Percentiles rank a stretch among this genome's conserved stretches.
phyloP scores from a whole-genome alignment of 2,329 filamentous ascomycete genomes.

The Stagonosporopsis cucurbitacearum region DNA sequence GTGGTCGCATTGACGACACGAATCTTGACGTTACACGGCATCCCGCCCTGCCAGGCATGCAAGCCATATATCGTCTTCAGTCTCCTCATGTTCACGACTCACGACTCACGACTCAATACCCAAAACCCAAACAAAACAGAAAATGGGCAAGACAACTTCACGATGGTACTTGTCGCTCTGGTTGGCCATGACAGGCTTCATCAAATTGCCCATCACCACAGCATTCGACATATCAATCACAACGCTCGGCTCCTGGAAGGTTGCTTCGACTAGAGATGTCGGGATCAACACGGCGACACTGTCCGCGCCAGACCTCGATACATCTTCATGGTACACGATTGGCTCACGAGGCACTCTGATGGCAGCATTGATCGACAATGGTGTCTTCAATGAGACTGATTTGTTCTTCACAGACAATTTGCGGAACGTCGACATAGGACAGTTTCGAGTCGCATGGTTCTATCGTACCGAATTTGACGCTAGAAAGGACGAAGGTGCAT shows the following conservation, averaged over 20 bases:
- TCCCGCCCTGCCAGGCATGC: slow-evolving; percentile 5
- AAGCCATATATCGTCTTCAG: slow-evolving; percentile 5
- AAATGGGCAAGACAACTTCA: neutral
- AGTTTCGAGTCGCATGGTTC: slow-evolving; percentile 64
- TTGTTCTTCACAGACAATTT: slow-evolving; percentile 65
- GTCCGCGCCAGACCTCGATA: slow-evolving; percentile 45
- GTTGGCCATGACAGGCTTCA: slow-evolving; percentile 2
- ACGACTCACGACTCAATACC: too few species aligned
- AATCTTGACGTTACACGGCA: slow-evolving; percentile 9
- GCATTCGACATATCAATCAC: slow-evolving; percentile 13
- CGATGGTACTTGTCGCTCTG: slow-evolving; percentile 1
- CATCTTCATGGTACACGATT: slow-evolving; percentile 60
- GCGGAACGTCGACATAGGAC: slow-evolving; percentile 52
- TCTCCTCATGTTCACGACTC: neutral
- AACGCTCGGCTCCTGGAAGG: slow-evolving; percentile 31
- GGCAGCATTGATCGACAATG: slow-evolving; percentile 62
- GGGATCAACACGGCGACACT: slow-evolving; percentile 28
- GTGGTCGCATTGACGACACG: slow-evolving; percentile 6
- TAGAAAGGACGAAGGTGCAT: slow-evolving; percentile 5
- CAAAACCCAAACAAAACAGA: neutral
- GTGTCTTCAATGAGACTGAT: slow-evolving; percentile 59
- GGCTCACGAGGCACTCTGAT: slow-evolving; percentile 62
- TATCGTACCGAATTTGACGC: slow-evolving; percentile 60
- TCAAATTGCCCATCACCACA: neutral
- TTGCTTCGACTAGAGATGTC: slow-evolving; percentile 26